Conservation (phyloP, 164 flowering plant genomes). For the Umbilicus rupestris region DNA sequence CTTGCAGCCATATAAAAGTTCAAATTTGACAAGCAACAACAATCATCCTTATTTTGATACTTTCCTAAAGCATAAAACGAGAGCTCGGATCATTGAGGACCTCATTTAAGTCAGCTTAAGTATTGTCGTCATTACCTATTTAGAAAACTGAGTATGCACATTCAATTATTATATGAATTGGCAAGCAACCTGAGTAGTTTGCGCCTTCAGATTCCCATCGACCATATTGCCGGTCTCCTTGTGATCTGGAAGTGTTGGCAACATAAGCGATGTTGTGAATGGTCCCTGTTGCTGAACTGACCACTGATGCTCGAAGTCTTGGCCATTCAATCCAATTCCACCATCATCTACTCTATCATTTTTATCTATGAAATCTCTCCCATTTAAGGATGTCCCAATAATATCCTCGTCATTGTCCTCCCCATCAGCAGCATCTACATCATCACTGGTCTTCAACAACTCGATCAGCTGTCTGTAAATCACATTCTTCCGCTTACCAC, state of each 20-base stretch:
- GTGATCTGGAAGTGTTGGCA: conserved; percentile 20
- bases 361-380: conserved; percentile 25
- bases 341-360: conserved; percentile 11
- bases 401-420: neutral
- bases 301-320: conserved; percentile 11
- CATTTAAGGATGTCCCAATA: conserved; percentile 10
- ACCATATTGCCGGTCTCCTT: conserved; percentile 26
- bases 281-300: conserved; percentile 25
- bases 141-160: neutral
- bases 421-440: conserved; percentile 15
- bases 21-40: no score
- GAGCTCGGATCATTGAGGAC: no score
- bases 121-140: neutral
- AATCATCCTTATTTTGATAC: no score
- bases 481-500: conserved; percentile 52
- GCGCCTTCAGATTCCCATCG: conserved; percentile 28
- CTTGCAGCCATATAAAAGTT: no score
- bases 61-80: no score
- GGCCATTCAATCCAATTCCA: conserved; percentile 10
- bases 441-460: conserved; percentile 33
- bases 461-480: conserved; percentile 56
- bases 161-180: neutral
- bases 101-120: neutral
- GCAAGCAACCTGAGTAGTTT: conserved; percentile 39
- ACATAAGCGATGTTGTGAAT: conserved; percentile 42